Conservation (phyloP, 2,329 filamentous ascomycete species). For the Metarhizium rileyi region DNA sequence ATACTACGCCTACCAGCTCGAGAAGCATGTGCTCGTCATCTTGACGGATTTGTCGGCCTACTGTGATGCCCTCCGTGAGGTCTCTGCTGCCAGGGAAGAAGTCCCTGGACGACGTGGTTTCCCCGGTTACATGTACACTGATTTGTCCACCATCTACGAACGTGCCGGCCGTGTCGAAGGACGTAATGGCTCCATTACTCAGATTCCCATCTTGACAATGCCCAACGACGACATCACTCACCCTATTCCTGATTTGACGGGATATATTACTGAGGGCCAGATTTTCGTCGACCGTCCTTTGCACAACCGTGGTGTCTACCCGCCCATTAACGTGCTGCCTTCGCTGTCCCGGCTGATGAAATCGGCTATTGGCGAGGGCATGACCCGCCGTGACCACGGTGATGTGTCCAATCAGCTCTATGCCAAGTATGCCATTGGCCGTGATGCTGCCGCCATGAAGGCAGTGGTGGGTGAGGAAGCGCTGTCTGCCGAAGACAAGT, state of each 20-base stretch:
- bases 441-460: conserved; percentile 98
- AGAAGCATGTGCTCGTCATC: conserved; percentile 99
- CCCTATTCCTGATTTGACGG: conserved; percentile 95
- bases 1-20: conserved; percentile 99
- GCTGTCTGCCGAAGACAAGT: conserved; percentile 89
- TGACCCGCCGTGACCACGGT: conserved; percentile 92
- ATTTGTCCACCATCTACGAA: conserved; percentile 99
- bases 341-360: conserved; percentile 99
- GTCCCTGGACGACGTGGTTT: conserved; percentile 98
- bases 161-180: conserved; percentile 95
- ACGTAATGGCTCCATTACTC: conserved; percentile 95
- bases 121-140: conserved; percentile 99
- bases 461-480: conserved; percentile 98
- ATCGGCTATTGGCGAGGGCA: conserved; percentile 95
- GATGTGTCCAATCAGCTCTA: conserved; percentile 99
- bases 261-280: conserved; percentile 98
- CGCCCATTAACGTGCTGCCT: conserved; percentile 95
- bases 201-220: conserved; percentile 98
- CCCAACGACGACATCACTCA: conserved; percentile 99
- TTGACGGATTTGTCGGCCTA: conserved; percentile 96
- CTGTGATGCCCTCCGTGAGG: conserved; percentile 97
- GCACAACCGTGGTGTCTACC: conserved; percentile 95
- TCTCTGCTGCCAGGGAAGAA: conserved; percentile 96
- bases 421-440: conserved; percentile 98
- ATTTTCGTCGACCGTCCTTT: conserved; percentile 94